Percentiles rank a stretch among this genome's conserved stretches.
These are phyloP conservation scores for Neofusicoccum parvum DNA, from an alignment of 2,329 filamentous ascomycete species.

Conservation along the genomic window DNA sequence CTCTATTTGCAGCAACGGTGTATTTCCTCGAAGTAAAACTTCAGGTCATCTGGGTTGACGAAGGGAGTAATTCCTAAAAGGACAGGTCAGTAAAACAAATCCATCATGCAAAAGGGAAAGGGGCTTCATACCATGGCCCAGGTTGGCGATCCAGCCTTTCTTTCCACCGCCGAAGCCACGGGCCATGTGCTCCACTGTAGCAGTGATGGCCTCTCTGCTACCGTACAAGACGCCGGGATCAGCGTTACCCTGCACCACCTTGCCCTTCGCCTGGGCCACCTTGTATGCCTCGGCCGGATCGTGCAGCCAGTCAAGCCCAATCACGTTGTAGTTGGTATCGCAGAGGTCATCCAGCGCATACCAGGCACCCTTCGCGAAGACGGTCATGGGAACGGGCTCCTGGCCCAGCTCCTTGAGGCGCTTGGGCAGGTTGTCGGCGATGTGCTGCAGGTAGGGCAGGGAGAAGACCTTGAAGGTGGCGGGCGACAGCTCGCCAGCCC, in stretches of 20 bases:
- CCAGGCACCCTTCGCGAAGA: constrained; percentile 98
- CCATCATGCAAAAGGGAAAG: too few relatives aligned
- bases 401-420: constrained; percentile 73
- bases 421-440: constrained; percentile 76
- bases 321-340: constrained; percentile 86
- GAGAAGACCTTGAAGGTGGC: constrained; percentile 81
- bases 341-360: constrained; percentile 88
- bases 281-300: constrained; percentile 82
- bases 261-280: constrained; percentile 70
- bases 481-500: constrained; percentile 92
- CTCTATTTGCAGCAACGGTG: constrained; percentile 51
- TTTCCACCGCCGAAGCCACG: constrained; percentile 80
- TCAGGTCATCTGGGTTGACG: constrained; percentile 90
- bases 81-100: background rate
- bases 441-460: constrained; percentile 82
- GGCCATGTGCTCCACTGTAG: constrained; percentile 83
- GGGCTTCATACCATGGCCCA: constrained; percentile 75
- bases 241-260: constrained; percentile 89
- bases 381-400: constrained; percentile 89
- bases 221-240: constrained; percentile 94
- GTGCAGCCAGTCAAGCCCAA: constrained; percentile 93
- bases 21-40: constrained; percentile 91
- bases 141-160: constrained; percentile 94
- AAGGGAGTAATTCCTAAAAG: constrained; percentile 82
- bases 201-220: constrained; percentile 75